Conservation (phyloP, 2,329 filamentous ascomycete genomes). For the Trichoderma afroharzianum region DNA sequence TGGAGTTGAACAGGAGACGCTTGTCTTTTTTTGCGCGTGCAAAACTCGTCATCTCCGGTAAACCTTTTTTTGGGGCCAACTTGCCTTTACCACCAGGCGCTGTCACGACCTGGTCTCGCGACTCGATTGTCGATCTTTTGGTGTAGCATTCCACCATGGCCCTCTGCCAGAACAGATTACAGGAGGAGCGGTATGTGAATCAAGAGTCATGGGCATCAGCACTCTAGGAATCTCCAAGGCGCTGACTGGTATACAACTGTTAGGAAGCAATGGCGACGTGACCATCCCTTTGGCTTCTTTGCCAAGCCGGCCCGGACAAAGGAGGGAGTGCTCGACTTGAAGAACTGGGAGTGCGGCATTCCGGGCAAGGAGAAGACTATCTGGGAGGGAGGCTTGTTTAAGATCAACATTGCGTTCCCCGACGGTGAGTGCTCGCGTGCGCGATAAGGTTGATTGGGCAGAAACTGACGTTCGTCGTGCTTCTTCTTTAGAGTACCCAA, state of each 20-base stretch:
- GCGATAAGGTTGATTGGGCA: neutral
- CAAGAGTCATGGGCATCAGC: neutral
- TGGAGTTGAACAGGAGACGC: neutral
- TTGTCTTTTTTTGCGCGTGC: neutral
- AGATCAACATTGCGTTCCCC: slow-evolving; percentile 86
- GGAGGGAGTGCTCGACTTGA: slow-evolving; percentile 82
- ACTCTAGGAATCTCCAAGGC: neutral
- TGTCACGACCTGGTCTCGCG: neutral
- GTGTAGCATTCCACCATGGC: slow-evolving; percentile 56
- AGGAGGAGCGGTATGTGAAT: slow-evolving; percentile 74
- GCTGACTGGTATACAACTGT: neutral
- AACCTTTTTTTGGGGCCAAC: neutral
- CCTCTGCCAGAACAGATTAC: slow-evolving; percentile 80
- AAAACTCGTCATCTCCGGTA: neutral
- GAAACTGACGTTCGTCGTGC: slow-evolving; percentile 17
- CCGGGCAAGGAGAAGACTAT: slow-evolving; percentile 95
- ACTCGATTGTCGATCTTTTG: neutral
- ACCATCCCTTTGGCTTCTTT: slow-evolving; percentile 97
- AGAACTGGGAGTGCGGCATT: slow-evolving; percentile 94
- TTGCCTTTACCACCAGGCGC: neutral
- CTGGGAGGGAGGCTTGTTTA: slow-evolving; percentile 97
- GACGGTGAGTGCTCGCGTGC: slow-evolving; percentile 62
- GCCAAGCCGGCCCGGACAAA: slow-evolving; percentile 79
- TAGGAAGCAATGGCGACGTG: slow-evolving; percentile 94
- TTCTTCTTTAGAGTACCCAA: slow-evolving; percentile 75